A percentile compares a stretch with the other conserved stretches of the same genome.
Conservation (phyloP, 371 early-diverging fungal genomes). For the Mucor plumbeus region DNA sequence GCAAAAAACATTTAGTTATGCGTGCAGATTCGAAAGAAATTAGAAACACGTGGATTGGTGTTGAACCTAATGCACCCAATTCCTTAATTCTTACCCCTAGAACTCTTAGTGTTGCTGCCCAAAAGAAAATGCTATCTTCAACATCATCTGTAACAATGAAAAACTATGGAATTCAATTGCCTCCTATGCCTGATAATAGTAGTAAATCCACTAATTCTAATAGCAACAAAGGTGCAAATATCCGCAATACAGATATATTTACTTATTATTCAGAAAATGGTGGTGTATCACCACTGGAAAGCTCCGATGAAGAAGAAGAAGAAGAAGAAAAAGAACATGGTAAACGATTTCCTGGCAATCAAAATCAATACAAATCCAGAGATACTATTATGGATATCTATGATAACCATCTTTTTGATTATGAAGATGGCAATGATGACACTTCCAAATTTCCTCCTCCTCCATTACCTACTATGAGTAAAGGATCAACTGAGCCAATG, state of each 20-base stretch:
- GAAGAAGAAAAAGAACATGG: not conserved
- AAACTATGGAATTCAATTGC: not conserved
- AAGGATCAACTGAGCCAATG: not conserved
- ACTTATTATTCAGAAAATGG: constrained; percentile 28
- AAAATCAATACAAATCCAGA: constrained; percentile 12
- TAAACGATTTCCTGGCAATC: not conserved
- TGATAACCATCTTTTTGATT: constrained; percentile 29
- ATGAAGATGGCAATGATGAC: constrained; percentile 14
- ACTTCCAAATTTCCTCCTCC: not conserved
- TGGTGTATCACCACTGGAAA: constrained; percentile 31
- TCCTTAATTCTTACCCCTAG: constrained; percentile 7
- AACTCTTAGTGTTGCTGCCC: constrained; percentile 18
- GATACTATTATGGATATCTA: constrained; percentile 54
- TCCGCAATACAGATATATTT: constrained; percentile 28
- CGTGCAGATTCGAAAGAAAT: constrained; percentile 34
- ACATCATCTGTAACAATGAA: not conserved
- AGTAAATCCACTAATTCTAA: not conserved
- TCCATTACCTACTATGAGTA: not conserved
- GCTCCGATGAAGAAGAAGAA: constrained; percentile 31
- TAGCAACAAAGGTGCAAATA: not conserved
- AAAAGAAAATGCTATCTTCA: constrained; percentile 19
- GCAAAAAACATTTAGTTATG: constrained; percentile 26
- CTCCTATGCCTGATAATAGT: not conserved
- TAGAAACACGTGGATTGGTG: constrained; percentile 38
- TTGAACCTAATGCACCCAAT: constrained; percentile 14